Evolutionary conservation across 2,329 filamentous ascomycete species (phyloP).

Genomic region (Calonectria leucothoes): DNA sequence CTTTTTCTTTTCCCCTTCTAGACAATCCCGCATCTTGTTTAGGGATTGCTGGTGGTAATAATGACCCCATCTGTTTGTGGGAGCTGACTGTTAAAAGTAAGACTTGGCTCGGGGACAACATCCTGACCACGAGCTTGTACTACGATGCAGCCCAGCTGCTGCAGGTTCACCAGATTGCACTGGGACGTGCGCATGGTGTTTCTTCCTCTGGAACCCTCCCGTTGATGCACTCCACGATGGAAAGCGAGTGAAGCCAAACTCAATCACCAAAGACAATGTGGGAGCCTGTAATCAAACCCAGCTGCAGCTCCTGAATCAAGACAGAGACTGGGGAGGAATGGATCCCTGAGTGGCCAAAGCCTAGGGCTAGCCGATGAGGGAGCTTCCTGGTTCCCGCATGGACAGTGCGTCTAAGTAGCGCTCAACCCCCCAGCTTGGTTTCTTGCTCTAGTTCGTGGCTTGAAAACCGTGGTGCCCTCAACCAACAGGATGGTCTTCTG

Average conservation of each 20-base stretch:
- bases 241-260: constrained; percentile 4
- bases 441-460: constrained; percentile 20
- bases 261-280: background rate
- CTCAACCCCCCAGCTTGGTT: constrained; percentile 17
- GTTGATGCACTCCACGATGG: background rate
- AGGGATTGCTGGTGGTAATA: constrained; percentile 23
- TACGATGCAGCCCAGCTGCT: constrained; percentile 23
- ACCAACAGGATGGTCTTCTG: constrained; percentile 9
- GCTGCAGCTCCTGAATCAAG: constrained; percentile 25
- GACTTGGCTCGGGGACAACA: constrained; percentile 14
- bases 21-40: constrained; percentile 34
- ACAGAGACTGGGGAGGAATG: constrained; percentile 12
- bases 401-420: constrained; percentile 30
- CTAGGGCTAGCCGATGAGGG: constrained; percentile 32
- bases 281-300: constrained; percentile 15
- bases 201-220: background rate
- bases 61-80: constrained; percentile 28
- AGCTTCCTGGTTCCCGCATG: constrained; percentile 38
- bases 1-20: background rate
- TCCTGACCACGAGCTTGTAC: constrained; percentile 5
- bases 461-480: constrained; percentile 28
- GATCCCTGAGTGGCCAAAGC: constrained; percentile 24
- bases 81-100: constrained; percentile 28
- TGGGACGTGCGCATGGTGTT: constrained; percentile 9
- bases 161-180: constrained; percentile 29